Evolutionary conservation across 2,329 filamentous ascomycete species (phyloP).

Genomic region (Zasmidium angulare): DNA sequence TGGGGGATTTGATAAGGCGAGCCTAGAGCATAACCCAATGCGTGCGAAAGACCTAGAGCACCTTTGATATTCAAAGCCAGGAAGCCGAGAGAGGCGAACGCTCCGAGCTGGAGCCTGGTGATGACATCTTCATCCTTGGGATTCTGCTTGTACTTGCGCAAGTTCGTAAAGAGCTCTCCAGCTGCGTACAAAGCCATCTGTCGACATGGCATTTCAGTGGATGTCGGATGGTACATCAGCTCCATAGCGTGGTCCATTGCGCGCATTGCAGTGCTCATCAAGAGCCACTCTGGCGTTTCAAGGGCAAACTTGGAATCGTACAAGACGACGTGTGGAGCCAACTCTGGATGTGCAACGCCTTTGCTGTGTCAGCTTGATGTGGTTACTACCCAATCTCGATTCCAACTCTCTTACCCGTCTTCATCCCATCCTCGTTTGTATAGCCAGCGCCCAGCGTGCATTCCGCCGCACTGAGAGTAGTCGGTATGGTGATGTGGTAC

Average conservation of each 20-base stretch:
- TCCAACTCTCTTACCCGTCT: slow-evolving; percentile 34
- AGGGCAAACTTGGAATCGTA: slow-evolving; percentile 55
- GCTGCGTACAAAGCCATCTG: slow-evolving; percentile 48
- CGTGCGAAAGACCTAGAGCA: slow-evolving; percentile 48
- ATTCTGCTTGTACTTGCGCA: slow-evolving; percentile 49
- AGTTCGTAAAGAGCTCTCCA: slow-evolving; percentile 47
- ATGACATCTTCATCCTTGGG: slow-evolving; percentile 49
- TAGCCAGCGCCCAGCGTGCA: slow-evolving; percentile 55
- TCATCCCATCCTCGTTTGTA: slow-evolving; percentile 50
- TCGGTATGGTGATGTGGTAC: slow-evolving; percentile 50
- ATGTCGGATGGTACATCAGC: slow-evolving; percentile 51
- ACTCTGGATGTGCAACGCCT: slow-evolving; percentile 43
- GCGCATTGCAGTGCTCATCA: slow-evolving; percentile 53
- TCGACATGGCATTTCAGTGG: slow-evolving; percentile 53
- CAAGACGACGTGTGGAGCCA: slow-evolving; percentile 51
- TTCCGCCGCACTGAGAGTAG: slow-evolving; percentile 55
- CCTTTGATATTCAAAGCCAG: slow-evolving; percentile 52
- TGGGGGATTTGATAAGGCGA: slow-evolving; percentile 58
- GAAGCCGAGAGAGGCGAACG: slow-evolving; percentile 53
- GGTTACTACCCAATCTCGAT: not conserved
- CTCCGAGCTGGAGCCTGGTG: slow-evolving; percentile 54
- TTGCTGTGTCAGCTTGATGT: not conserved
- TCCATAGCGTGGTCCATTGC: slow-evolving; percentile 59
- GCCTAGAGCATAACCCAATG: slow-evolving; percentile 52
- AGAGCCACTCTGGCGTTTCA: slow-evolving; percentile 52